Base-by-base conservation (phyloP, 352 stramenopile genomes). In the Phytophthora hibernalis region DNA sequence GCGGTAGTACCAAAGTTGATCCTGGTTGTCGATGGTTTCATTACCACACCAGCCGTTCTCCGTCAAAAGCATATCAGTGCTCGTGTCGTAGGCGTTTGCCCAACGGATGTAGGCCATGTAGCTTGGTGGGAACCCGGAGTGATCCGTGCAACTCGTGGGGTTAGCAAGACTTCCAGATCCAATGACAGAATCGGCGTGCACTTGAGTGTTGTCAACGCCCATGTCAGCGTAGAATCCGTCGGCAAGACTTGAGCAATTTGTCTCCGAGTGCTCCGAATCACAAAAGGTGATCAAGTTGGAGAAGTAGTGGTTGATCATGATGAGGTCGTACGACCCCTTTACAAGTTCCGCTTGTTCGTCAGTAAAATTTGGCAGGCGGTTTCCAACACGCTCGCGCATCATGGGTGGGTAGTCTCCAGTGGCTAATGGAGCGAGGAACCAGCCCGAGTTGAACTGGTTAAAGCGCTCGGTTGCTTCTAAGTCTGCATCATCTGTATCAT, bases 281-380 rank as follows among this genome's bases (percentile, higher is more conserved):
- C 80, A 90, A 68, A 93, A 76, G 0, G 77, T 83, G 11, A 89
- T 87, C 2, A 72, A 31, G 28, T 79, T 77, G 18, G 83, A 79
- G 33, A 65, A 77, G 77, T 99, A 99, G 70, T 98, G 90, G 75
- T 99, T 98, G n/a, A 98, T 71, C 54, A 97, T 98, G 56, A 99
- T 92, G 56, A 98, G 93, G 54, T 99, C 97, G 62, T 86, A 87
- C 21, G 89, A 97, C 11, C 80, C 83, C 44, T 85, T 82, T 10
- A 99, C 56, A 6, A 91, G 38, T 20, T 77, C 75, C 12, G 84
- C 66, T 63, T 98, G 79, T 9, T 90, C 76, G 5, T 64, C 31
- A 9, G 95, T 97, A 67, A 99, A 98, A 38, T 61, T 58, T 3
- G 96, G 96, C 10, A 99, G 72, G 12, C 85, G 77, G 15, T 76